Evolutionary conservation across 164 flowering plant genomes (phyloP).

Genomic region (Berberis thunbergii): DNA sequence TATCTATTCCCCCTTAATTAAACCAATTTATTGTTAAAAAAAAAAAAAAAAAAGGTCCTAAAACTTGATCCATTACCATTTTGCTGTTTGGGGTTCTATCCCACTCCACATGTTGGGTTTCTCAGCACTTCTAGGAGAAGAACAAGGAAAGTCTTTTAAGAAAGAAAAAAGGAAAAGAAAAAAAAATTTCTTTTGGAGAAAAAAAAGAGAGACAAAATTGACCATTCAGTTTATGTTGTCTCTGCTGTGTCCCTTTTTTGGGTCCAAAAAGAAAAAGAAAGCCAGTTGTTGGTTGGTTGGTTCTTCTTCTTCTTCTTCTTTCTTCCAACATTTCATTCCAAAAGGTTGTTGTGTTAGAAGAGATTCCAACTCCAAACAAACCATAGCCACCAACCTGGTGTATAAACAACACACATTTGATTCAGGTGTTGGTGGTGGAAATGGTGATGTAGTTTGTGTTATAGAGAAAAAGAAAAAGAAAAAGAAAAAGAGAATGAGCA

Average conservation of each 20-base stretch:
- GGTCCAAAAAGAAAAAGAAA: background rate
- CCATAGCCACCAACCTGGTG: background rate
- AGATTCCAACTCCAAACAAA: background rate
- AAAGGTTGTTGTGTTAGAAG: no score
- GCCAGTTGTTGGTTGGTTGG: background rate
- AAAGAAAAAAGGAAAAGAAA: background rate
- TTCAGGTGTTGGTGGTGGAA: background rate
- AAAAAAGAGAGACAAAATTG: background rate
- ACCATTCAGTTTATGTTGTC: background rate
- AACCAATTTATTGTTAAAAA: no score
- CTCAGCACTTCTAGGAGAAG: background rate
- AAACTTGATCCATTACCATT: no score
- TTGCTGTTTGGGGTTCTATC: no score
- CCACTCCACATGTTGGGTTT: background rate
- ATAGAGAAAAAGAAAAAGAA: background rate
- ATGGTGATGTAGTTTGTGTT: background rate
- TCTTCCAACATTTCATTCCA: no score
- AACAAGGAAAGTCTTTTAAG: background rate
- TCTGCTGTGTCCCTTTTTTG: background rate
- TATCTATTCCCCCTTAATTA: no score
- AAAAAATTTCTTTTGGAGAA: background rate
- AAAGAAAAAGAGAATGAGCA: background rate
- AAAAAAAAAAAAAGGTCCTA: no score
- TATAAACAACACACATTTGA: background rate
- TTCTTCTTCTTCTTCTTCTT: background rate